phyloP scores from a whole-genome alignment of 345 rosid genomes.

The Cochlearia excelsa region DNA sequence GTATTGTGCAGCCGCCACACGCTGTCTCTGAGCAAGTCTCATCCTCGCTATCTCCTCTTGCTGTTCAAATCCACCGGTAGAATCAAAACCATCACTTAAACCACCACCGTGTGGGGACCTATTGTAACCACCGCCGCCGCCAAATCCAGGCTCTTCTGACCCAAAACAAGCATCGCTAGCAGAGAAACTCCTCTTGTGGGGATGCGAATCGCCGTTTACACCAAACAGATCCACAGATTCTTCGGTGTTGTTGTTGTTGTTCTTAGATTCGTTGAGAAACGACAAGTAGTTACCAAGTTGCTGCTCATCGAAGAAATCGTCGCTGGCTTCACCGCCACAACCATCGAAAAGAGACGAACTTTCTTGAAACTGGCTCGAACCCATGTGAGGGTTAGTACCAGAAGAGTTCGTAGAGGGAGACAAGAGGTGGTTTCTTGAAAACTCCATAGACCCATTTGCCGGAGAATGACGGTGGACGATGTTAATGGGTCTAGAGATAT shows the following conservation, averaged over 20 bases:
- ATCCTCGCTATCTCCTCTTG: constrained; percentile 65
- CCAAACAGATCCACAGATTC: constrained; percentile 42
- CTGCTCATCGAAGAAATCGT: constrained; percentile 61
- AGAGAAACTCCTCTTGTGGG: constrained; percentile 75
- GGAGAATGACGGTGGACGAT: constrained; percentile 41
- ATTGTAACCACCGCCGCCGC: constrained; percentile 42
- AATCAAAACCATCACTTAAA: constrained; percentile 38
- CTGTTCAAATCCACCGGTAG: constrained; percentile 47
- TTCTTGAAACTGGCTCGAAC: constrained; percentile 56
- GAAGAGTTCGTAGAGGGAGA: constrained; percentile 34
- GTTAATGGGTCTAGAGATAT: constrained; percentile 50
- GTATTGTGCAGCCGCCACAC: constrained; percentile 66
- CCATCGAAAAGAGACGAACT: constrained; percentile 48
- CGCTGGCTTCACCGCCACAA: constrained; percentile 35
- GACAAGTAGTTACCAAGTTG: constrained; percentile 65
- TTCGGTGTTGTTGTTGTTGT: constrained; percentile 32
- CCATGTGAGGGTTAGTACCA: constrained; percentile 40
- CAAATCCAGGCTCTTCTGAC: constrained; percentile 49
- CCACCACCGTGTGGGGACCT: constrained; percentile 55
- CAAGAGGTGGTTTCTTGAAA: constrained; percentile 38
- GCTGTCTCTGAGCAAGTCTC: constrained; percentile 59
- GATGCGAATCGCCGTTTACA: constrained; percentile 48
- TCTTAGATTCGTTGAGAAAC: constrained; percentile 42
- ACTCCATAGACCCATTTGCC: constrained; percentile 42
- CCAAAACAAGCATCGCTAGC: constrained; percentile 72